Base-by-base conservation (phyloP, 1,139 yeast genomes). In the Suhomyces yuchorum region DNA sequence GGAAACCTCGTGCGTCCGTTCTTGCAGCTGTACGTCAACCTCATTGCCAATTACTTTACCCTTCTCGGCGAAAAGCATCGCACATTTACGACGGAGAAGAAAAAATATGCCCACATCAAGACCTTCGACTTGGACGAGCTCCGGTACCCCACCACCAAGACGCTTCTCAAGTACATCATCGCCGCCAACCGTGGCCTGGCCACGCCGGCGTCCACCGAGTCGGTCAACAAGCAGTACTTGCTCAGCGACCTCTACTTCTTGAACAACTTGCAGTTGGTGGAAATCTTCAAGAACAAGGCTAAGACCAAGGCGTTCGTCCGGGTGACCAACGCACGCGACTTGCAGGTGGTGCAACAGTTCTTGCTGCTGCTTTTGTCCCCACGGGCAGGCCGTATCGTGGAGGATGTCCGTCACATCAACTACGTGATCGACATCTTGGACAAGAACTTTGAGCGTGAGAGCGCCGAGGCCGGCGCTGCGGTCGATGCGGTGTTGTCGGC, bases 221-320 rank as follows among this genome's bases (percentile, higher is more conserved):
- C 74, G 12, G 64, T 67, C 49, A 74, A 75, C 58, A 75, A 75
- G 58, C 80, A 75, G 53, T 75, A 75, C 54, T 64, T 75, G 48
- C 62, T 75, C 39, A 67, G 74, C 46, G 71, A 73, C 49, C 64
- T 75, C 50, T 75, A 70, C 52, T 75, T 72, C 53, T 62, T 75
- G 53, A 60, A 70, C 54, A 66, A 73, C 51, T 62, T 75, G 48
- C 60, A 59, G 38, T 61, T 75, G 51, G 62, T 75, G 34, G 59
- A 61, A 42, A 73, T 75, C 28, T 68, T 71, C 55, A 75, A 74
- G 55, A 74, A 75, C 57, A 73, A 73, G 60, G 62, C 75, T 12
- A 71, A 70, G 51, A 75, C 78, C 4, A 65, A 67, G 48, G 78
- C 80, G 8, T 74, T 62, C 57, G 79, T 75, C 20, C 62, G 66